Percentiles rank a stretch among this genome's conserved stretches.
These are phyloP conservation scores for Fraxinus paxiana DNA, from an alignment of 305 asterid species.

Conservation along the genomic window DNA sequence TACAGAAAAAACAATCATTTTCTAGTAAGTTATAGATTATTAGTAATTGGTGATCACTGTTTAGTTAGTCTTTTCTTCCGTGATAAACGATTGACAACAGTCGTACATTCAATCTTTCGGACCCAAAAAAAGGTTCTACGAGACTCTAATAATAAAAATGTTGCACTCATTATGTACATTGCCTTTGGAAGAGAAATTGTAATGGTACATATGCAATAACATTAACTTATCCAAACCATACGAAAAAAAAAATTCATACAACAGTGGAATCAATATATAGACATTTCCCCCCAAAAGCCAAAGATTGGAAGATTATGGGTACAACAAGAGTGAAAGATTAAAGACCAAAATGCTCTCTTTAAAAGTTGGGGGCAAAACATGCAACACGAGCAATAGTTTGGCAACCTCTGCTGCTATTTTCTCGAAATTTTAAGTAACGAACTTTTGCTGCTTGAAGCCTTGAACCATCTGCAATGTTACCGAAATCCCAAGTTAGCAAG, in stretches of 20 bases:
- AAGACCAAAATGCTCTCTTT: background rate
- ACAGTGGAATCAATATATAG: background rate
- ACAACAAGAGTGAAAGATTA: background rate
- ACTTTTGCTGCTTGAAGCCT: background rate
- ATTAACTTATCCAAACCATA: background rate
- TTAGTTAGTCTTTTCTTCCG: background rate
- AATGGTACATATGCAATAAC: background rate
- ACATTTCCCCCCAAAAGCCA: background rate
- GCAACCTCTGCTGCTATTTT: background rate
- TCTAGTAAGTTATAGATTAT: no score
- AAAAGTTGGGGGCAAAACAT: background rate
- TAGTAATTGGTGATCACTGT: no score
- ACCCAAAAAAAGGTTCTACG: background rate
- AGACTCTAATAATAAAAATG: background rate
- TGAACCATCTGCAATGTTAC: background rate
- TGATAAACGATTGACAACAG: background rate
- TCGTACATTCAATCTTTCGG: background rate
- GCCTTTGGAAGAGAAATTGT: background rate
- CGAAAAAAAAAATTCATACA: background rate
- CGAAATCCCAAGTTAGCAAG: constrained; percentile 49
- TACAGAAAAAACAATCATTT: no score
- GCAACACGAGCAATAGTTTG: background rate
- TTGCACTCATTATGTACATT: background rate
- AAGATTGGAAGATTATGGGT: background rate
- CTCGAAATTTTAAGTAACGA: background rate